A percentile compares a stretch with the other conserved stretches of the same genome.
These are phyloP conservation scores for Peziza echinospora DNA, from an alignment of 495 filamentous ascomycete species.

Conservation along the genomic window DNA sequence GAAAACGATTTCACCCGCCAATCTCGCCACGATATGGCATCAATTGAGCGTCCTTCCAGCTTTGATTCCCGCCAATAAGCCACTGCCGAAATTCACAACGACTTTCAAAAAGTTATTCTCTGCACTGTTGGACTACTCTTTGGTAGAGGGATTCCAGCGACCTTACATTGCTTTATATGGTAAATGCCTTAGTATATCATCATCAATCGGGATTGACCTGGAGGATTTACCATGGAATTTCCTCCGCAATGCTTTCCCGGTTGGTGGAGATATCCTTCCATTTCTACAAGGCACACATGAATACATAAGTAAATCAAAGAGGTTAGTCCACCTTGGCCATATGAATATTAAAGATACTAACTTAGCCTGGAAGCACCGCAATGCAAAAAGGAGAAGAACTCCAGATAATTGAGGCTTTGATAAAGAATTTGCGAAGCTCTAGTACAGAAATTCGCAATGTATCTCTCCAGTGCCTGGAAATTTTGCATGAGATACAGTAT, in stretches of 20 bases:
- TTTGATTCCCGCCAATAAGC: too few species aligned
- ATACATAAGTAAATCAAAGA: too few species aligned
- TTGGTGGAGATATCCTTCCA: not conserved
- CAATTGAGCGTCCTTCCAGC: too few species aligned
- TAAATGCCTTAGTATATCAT: not conserved
- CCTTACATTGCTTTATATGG: not conserved
- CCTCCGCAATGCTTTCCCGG: not conserved
- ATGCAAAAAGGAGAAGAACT: too few species aligned
- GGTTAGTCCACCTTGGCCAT: too few species aligned
- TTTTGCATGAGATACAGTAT: conserved; percentile 19
- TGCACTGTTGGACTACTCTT: not conserved
- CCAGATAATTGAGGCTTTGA: conserved; percentile 37
- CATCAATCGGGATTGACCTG: not conserved
- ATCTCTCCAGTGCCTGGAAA: conserved; percentile 45
- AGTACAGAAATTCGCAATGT: conserved; percentile 49
- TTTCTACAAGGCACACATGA: too few species aligned
- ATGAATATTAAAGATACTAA: too few species aligned
- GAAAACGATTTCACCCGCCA: too few species aligned
- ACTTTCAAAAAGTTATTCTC: too few species aligned
- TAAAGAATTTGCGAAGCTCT: conserved; percentile 46
- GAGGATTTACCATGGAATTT: not conserved
- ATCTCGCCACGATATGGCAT: too few species aligned
- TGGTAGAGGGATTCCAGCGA: not conserved
- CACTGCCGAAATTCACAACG: too few species aligned
- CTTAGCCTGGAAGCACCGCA: too few species aligned